Evolutionary conservation across 2,329 filamentous ascomycete genomes (phyloP), one percentile per base, ranked within the genome.

Genomic region (Didymella pinodella): DNA sequence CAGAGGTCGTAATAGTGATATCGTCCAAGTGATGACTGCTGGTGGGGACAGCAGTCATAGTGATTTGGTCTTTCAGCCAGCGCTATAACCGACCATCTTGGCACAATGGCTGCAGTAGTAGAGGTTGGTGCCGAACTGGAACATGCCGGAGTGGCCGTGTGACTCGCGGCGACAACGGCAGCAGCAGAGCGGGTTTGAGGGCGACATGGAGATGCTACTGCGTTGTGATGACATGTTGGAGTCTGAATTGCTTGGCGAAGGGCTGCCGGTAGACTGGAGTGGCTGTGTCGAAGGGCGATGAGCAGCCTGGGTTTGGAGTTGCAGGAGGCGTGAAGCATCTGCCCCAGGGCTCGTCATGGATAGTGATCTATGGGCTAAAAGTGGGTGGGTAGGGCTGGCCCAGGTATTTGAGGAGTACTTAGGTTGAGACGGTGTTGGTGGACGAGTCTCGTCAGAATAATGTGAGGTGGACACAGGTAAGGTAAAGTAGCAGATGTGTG

Each of bases 91-190:
- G 4, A 74, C 73, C 67, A 79, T 75, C 52, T 61, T 69, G 51
- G 77, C 77, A 58, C 77, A 79, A 63, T 78, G 77, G 46, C 54
- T 68, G 66, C 77, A 79, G 66, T 79, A 79, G 67, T 77, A 78
- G 31, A 73, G 67, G 60, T 78, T 78, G 53, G 74, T 73, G 52
- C 75, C 75, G 55, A 75, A 76, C 26, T 71, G 67, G 63, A 77
- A 69, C 74, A 78, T 77, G 61, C 67, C 64, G 43, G 50, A 58
- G 16, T 32, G 47, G 16, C 65, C 60, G 32, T 65, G 62, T 25
- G 66, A 72, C 38, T 69, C 68, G 45, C 74, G 72, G 38, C 73
- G 74, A 61, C 75, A 77, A n/a, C 75, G 73, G 29, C 67, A 71
- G 65, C 74, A 77, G 48, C 68, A 73, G 16, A 71, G 59, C 1